Evolutionary conservation across 164 flowering plant genomes (phyloP), one percentile per base, ranked within the genome.

Genomic region (Annona cherimola): DNA sequence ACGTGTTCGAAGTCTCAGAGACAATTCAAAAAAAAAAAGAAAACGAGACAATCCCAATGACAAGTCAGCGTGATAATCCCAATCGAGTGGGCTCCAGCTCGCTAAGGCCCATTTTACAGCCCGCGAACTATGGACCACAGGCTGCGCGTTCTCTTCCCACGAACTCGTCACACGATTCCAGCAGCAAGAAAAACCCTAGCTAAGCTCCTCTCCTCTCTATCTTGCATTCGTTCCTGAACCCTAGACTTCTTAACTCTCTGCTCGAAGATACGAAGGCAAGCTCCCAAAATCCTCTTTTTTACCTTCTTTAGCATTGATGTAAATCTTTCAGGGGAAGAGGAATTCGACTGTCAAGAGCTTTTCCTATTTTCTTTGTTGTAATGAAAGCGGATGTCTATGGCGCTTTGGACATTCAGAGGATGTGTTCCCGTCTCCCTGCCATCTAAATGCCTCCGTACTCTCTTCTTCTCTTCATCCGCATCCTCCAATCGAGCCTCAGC

Each of bases 401-500:
- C 65, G 41, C 35, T 62, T 39, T 5, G 14, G 41, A 26, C 35
- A 26, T 26, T 26, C 35, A 62, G 11, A 35, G 9, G 42, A 62
- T 41, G 4, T 4, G 3, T 62, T 62, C 42, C 35, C 40, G 12
- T 41, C 6, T 1, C 40, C 65, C 65, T 41, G 20, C 65, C 9
- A 20, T 14, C 35, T n/a, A 6, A 62, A 35, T 43, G 4, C 66
- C 66, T 5, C 40, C 66, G 7, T 18, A 14, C 2, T 63, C 42
- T 40, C 40, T 11, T 3, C 66, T 63, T 35, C 43, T 35, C 66
- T 19, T 35, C 40, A 20, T 35, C 66, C 12, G 42, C 66, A 7
- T 6, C 66, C 3, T 62, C 55, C 18, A 12, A 63, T 69, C 64
- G 69, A 69, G 68, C 35, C 50, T 62, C 67, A n/a, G 63, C 5